Evolutionary conservation across 306 rosid species (phyloP).

Genomic region (Cucumis hystrix): DNA sequence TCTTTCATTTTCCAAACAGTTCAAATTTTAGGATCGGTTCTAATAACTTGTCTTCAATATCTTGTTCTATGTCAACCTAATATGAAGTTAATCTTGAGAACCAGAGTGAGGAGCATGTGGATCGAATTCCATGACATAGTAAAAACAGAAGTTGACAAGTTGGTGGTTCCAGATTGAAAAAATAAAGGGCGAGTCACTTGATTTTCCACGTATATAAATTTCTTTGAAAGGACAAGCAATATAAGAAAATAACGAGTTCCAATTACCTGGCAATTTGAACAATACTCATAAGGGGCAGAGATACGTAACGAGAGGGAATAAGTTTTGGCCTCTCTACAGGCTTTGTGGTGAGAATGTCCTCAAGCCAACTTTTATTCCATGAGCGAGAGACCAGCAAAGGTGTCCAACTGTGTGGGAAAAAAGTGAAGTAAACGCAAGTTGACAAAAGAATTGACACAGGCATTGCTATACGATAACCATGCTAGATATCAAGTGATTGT

Average conservation of each 20-base stretch:
- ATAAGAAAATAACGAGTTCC: neutral
- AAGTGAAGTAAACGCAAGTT: neutral
- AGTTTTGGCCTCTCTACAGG: constrained; percentile 32
- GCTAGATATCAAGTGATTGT: neutral
- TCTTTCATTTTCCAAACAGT: neutral
- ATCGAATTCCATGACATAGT: neutral
- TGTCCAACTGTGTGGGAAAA: constrained; percentile 49
- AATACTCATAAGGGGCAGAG: constrained; percentile 93
- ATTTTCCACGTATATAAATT: neutral
- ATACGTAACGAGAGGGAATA: constrained; percentile 60
- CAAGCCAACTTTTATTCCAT: constrained; percentile 74
- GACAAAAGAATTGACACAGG: neutral
- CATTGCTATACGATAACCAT: neutral
- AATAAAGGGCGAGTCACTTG: neutral
- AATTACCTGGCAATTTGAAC: constrained; percentile 71
- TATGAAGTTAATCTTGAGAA: neutral
- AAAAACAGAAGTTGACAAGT: neutral
- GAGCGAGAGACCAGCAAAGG: constrained; percentile 89
- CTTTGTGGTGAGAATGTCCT: constrained; percentile 53
- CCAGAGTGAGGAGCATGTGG: neutral
- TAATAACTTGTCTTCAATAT: neutral
- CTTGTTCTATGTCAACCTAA: neutral
- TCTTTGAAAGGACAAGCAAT: neutral
- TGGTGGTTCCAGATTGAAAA: neutral
- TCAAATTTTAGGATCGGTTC: neutral